These are phyloP conservation scores for Neoboletus brunneissimus DNA, from an alignment of 768 basidiomycete genomes.

Conservation along the genomic window DNA sequence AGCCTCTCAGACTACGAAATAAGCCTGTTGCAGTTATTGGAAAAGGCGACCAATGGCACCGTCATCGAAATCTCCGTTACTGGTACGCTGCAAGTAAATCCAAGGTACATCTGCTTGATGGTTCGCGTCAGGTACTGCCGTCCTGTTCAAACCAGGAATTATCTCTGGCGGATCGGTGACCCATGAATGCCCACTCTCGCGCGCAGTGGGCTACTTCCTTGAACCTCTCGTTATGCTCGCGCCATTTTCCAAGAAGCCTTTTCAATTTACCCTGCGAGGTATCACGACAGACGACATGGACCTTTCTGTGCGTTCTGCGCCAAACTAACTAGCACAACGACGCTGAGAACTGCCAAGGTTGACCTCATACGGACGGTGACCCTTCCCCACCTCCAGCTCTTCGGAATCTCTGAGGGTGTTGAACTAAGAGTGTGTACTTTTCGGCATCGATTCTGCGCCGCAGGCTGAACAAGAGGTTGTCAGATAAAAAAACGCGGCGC, in stretches of 20 bases:
- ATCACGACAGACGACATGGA: conserved; percentile 93
- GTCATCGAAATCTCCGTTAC: conserved; percentile 95
- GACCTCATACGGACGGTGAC: conserved; percentile 89
- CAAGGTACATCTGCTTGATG: not conserved
- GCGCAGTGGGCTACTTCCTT: conserved; percentile 91
- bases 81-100: conserved; percentile 45
- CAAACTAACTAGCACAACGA: conserved; percentile 11
- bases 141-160: conserved; percentile 90
- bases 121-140: conserved; percentile 69
- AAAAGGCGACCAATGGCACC: conserved; percentile 92
- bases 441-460: not conserved
- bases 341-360: conserved; percentile 46
- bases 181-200: conserved; percentile 87
- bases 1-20: conserved; percentile 80
- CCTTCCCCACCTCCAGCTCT: conserved; percentile 84
- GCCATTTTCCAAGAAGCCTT: conserved; percentile 85
- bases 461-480: not conserved
- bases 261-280: conserved; percentile 79
- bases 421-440: conserved; percentile 68
- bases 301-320: conserved; percentile 63
- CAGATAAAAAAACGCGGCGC: conserved; percentile 96
- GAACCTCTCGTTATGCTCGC: conserved; percentile 89
- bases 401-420: conserved; percentile 86
- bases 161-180: conserved; percentile 76
- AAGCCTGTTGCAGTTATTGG: conserved; percentile 80